Conservation (phyloP, 2,329 filamentous ascomycete species). For the Exophiala phaeomuriformis region DNA sequence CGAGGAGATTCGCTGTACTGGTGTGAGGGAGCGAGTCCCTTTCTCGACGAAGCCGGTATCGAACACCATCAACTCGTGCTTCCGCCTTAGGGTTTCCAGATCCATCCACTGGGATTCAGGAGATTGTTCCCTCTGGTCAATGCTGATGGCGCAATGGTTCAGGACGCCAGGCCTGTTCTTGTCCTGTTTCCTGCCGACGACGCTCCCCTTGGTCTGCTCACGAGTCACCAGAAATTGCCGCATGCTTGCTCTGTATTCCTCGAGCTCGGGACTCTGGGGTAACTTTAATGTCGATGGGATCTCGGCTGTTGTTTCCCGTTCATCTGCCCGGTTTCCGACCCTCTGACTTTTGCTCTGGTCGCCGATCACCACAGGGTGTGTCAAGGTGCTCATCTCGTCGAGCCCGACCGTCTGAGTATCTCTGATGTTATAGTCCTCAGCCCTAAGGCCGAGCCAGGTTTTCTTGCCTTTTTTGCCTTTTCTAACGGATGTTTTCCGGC, state of each 20-base stretch:
- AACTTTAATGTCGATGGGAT: slow-evolving; percentile 14
- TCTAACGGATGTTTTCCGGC: too few relatives aligned
- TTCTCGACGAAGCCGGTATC: neutral
- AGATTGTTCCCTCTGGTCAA: slow-evolving; percentile 18
- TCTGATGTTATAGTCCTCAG: neutral
- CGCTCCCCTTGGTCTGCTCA: neutral
- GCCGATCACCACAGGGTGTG: slow-evolving; percentile 2
- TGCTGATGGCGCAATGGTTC: slow-evolving; percentile 8
- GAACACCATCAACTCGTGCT: slow-evolving; percentile 3
- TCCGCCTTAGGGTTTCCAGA: slow-evolving; percentile 17
- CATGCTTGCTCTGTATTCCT: slow-evolving; percentile 27
- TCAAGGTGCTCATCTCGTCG: slow-evolving; percentile 8
- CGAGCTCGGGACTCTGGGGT: slow-evolving; percentile 19
- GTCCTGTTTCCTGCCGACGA: neutral
- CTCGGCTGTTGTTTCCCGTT: slow-evolving; percentile 1
- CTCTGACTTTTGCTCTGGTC: slow-evolving; percentile 9
- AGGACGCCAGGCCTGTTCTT: slow-evolving; percentile 10
- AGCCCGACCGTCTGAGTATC: neutral
- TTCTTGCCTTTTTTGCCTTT: too few relatives aligned
- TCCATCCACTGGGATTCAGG: slow-evolving; percentile 26
- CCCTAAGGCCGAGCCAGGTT: too few relatives aligned
- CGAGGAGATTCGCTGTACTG: neutral
- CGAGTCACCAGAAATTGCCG: slow-evolving; percentile 20
- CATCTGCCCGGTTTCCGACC: neutral
- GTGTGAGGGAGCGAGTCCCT: neutral